Evolutionary conservation across 1,139 yeast species (phyloP).

Genomic region (Suhomyces taliae): DNA sequence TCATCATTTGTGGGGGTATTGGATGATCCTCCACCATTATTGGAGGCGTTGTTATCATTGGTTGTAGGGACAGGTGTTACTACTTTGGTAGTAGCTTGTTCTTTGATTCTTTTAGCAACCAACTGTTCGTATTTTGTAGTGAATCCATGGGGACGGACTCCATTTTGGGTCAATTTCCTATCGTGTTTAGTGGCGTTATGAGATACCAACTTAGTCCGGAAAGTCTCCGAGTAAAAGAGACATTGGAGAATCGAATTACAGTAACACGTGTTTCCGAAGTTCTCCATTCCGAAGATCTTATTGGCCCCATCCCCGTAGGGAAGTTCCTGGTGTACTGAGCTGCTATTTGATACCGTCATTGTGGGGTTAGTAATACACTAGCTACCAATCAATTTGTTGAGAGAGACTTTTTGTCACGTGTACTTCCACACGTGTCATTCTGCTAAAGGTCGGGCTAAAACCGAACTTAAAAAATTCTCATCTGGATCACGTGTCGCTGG

Average conservation of each 20-base stretch:
- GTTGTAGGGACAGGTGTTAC: slow-evolving; percentile 1
- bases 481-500: too few relatives aligned
- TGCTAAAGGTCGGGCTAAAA: too few relatives aligned
- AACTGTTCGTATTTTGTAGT: slow-evolving; percentile 47
- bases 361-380: background rate
- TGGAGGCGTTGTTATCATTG: slow-evolving; percentile 3
- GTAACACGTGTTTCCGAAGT: slow-evolving; percentile 93
- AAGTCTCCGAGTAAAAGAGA: slow-evolving; percentile 69
- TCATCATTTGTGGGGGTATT: slow-evolving; percentile 17
- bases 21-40: slow-evolving; percentile 1
- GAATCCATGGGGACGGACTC: slow-evolving; percentile 47
- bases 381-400: background rate
- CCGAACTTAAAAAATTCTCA: too few relatives aligned
- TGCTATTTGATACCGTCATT: slow-evolving; percentile 5
- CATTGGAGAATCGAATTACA: slow-evolving; percentile 92
- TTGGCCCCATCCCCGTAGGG: slow-evolving; percentile 60
- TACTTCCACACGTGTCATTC: background rate
- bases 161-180: slow-evolving; percentile 39
- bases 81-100: slow-evolving; percentile 25
- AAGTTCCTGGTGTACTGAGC: background rate
- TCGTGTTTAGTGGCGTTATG: slow-evolving; percentile 38
- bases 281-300: slow-evolving; percentile 90
- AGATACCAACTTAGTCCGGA: slow-evolving; percentile 55
- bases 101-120: slow-evolving; percentile 38
- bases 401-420: background rate